Evolutionary conservation across 2,329 filamentous ascomycete genomes (phyloP), one percentile per base, ranked within the genome.

Genomic region (Cucurbitaria berberidis): DNA sequence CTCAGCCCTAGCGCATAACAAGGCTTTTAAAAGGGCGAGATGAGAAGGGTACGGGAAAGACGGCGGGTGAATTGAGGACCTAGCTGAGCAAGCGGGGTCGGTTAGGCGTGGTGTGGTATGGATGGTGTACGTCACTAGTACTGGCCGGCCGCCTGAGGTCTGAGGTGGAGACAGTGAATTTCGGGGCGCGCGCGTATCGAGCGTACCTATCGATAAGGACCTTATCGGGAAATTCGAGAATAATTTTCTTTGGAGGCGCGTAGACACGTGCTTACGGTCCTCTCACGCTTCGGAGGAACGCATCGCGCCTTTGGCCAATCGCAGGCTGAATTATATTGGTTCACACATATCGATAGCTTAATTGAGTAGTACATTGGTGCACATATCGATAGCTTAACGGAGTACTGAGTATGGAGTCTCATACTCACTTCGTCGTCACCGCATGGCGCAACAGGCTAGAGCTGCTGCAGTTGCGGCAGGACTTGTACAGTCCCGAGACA

Each of bases 391-490:
- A 30, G 29, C 29, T 30, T n/a, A n/a, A 11, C 29, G 3, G 9
- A 6, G 5, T 30, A 19, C 44, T 50, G 38, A 36, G 21, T 46
- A 66, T 64, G 61, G 61, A 62, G 18, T 43, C 53, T 22, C 41
- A 52, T 40, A 36, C 60, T 41, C 48, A 29, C 16, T 59, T 56
- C 38, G 43, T 48, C 19, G 56, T 53, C 5, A 59, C 56, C 15
- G 53, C 49, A 21, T 92, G 89, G 89, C 86, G 88, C 60, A 78
- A 84, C 72, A 82, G 81, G 48, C 69, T 76, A 52, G 88, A 91
- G 70, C 83, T 93, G 55, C 81, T 91, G 51, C 74, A 78, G 43
- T 84, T 91, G 48, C 84, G 89, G 55, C 73, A 78, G 47, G 83
- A 88, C 62, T 83, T 93, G 62, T 92, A 89, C 73, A 78, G 79